These are phyloP conservation scores for Colletotrichum viniferum DNA, from an alignment of 2,329 filamentous ascomycete species.

Conservation along the genomic window DNA sequence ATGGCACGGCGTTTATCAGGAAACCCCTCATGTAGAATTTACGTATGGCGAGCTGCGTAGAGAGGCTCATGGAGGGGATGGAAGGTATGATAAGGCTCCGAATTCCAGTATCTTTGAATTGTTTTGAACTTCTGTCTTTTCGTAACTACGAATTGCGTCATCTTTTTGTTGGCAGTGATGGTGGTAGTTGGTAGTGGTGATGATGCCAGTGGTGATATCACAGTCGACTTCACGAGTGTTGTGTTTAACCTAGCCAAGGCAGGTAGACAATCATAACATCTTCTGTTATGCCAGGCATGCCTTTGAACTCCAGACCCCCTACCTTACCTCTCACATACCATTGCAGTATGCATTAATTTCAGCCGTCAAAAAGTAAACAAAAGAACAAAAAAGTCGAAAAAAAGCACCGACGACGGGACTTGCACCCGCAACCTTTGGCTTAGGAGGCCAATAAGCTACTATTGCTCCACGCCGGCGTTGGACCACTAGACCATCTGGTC, in stretches of 20 bases:
- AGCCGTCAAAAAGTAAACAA: not conserved
- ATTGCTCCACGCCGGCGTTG: constrained; percentile 19
- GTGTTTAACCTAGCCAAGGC: not conserved
- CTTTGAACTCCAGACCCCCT: not conserved
- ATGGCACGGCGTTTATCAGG: constrained; percentile 41
- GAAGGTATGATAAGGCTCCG: constrained; percentile 17
- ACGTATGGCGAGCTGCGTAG: constrained; percentile 25
- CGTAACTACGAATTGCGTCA: not conserved
- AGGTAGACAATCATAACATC: not conserved
- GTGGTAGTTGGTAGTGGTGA: not conserved
- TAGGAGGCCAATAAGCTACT: constrained; percentile 22
- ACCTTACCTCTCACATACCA: not conserved
- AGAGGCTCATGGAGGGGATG: constrained; percentile 7
- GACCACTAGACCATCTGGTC: constrained; percentile 7
- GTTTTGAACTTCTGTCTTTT: not conserved
- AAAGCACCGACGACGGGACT: constrained; percentile 15
- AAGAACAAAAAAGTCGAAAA: not conserved
- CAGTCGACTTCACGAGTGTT: rapidly evolving
- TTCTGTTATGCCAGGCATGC: not conserved
- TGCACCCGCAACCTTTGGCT: constrained; percentile 23
- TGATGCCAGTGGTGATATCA: not conserved
- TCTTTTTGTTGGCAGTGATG: not conserved
- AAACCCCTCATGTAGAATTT: constrained; percentile 36
- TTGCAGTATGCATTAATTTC: not conserved
- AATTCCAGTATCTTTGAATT: constrained; percentile 14